Base-by-base conservation (phyloP, 805 yeast genomes). In the Clavispora santaluciae region DNA sequence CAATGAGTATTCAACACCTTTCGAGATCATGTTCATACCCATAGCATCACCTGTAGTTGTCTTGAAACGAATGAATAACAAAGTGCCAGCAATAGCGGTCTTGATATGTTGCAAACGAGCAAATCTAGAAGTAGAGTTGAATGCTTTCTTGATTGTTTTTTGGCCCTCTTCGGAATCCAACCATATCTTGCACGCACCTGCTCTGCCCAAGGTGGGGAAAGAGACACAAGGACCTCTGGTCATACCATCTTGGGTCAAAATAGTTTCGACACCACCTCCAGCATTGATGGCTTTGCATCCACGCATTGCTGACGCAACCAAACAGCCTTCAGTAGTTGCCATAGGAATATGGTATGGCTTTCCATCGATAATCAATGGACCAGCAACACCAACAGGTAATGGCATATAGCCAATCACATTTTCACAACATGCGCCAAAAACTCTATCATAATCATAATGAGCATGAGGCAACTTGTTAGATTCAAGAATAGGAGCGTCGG, bases 21-120 rank as follows among this genome's bases (percentile, higher is more conserved):
- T 93, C 22, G 98, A 91, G 46, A 93, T 93, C 99, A 93, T 93
- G 63, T 93, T 93, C 99, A 93, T 93, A 50, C 99, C 99, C 99
- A 93, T 93, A 15, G 99, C 99, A 71, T 93, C 99, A 64, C 99
- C 99, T 15, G 99, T 93, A 29, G 96, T 89, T n/a, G 99, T 95
- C 61, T 90, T 81, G 73, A 93, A 93, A 58, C 99, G 81, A 54
- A 93, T 83, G 57, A 78, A 93, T 54, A 93, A 72, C 53, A 85
- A 72, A 36, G 84, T 84, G 22, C 99, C 99, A 13, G 99, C 99
- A 63, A 91, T 72, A 3, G 98, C 95, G 13, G 97, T 88, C 63
- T 88, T 86, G 50, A 91, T 72, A 53, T 85, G 85, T 64, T 86
- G 95, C 56, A 93, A 76, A 58, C 96, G 81, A 13, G 99, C 99